These are phyloP conservation scores for Monosporozyma yasuniensis DNA, from an alignment of 805 yeast species.

Conservation along the genomic window DNA sequence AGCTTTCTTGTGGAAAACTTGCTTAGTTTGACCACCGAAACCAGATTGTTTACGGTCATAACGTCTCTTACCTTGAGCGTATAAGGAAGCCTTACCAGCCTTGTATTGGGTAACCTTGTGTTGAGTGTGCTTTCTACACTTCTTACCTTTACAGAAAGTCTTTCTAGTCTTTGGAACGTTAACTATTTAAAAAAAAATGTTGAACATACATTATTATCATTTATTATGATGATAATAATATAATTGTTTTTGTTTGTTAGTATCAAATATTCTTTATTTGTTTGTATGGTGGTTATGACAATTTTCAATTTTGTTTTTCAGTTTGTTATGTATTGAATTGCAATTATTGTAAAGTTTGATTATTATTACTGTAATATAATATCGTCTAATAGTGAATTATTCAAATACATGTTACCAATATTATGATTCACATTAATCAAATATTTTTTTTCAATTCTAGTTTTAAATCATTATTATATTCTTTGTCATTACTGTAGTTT, in stretches of 20 bases:
- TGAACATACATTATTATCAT: neutral
- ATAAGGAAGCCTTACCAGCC: slow-evolving; percentile 99
- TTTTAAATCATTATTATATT: neutral
- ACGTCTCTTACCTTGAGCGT: slow-evolving; percentile 99
- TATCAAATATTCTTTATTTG: neutral
- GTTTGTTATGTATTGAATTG: too few species aligned
- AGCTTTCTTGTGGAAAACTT: slow-evolving; percentile 99
- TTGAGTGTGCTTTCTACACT: slow-evolving; percentile 99
- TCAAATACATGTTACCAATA: too few species aligned
- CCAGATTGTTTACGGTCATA: slow-evolving; percentile 99
- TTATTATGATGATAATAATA: neutral
- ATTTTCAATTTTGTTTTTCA: neutral
- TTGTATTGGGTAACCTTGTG: slow-evolving; percentile 99
- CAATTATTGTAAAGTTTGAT: too few species aligned
- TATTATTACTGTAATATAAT: too few species aligned
- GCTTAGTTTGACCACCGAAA: slow-evolving; percentile 99
- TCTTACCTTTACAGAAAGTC: slow-evolving; percentile 99
- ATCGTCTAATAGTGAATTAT: too few species aligned
- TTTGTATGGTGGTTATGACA: neutral
- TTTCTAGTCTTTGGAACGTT: slow-evolving; percentile 99
- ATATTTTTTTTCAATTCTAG: too few species aligned
- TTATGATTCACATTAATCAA: too few species aligned
- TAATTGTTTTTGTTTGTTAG: slow-evolving; percentile 3
- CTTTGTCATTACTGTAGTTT: neutral
- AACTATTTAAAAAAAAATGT: slow-evolving; percentile 42